Conservation (phyloP, 345 rosid genomes). For the Brassica rapa region DNA sequence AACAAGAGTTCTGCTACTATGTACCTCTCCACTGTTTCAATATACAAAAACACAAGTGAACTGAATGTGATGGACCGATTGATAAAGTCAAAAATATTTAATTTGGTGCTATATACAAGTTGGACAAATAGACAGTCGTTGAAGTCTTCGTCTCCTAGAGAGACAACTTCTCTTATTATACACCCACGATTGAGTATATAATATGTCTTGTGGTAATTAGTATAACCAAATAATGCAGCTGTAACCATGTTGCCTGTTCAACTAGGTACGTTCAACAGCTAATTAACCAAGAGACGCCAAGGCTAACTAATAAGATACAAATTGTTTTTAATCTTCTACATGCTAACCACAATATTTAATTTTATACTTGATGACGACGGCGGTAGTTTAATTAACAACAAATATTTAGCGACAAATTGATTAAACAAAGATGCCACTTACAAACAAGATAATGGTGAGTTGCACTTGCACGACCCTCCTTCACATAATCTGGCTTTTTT, state of each 20-base stretch:
- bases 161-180: constrained; percentile 22
- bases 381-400: background rate
- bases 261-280: constrained; percentile 10
- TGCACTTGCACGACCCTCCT: background rate
- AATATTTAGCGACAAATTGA: background rate
- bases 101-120: background rate
- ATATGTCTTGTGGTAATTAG: background rate
- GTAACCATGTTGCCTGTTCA: constrained; percentile 28
- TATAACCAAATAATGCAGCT: constrained; percentile 19
- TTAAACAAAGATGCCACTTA: background rate
- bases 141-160: constrained; percentile 23
- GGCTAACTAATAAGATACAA: background rate
- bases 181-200: background rate
- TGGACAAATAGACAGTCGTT: constrained; percentile 12
- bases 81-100: constrained; percentile 23
- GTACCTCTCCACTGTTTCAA: background rate
- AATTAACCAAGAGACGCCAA: constrained; percentile 5
- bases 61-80: background rate
- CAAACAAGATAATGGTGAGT: background rate
- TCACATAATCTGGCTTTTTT: background rate
- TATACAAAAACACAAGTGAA: background rate
- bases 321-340: background rate
- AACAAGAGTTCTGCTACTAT: no score
- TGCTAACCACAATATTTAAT: background rate
- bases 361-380: background rate